Evolutionary conservation across 495 filamentous ascomycete genomes (phyloP).

Genomic region (Aspergillus ostianus): DNA sequence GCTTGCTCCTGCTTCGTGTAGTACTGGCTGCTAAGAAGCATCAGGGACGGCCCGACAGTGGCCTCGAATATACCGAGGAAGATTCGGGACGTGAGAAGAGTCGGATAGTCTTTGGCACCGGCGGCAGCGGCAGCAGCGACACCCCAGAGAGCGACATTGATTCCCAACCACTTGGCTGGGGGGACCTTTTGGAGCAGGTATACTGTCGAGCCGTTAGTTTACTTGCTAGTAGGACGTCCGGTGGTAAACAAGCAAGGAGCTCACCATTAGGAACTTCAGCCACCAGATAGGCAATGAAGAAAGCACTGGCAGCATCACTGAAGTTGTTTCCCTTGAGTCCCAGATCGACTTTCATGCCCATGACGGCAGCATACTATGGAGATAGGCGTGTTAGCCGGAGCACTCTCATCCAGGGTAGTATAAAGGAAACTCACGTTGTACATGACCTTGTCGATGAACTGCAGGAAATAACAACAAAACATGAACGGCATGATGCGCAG

Average conservation of each 20-base stretch:
- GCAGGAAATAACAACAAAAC: constrained; percentile 62
- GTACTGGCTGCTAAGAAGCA: constrained; percentile 52
- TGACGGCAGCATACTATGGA: constrained; percentile 60
- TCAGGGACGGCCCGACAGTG: constrained; percentile 57
- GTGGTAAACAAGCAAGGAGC: constrained; percentile 1
- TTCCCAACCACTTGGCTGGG: constrained; percentile 54
- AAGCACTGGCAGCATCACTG: constrained; percentile 51
- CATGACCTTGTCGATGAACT: constrained; percentile 66
- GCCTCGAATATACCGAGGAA: constrained; percentile 67
- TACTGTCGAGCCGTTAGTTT: constrained; percentile 11
- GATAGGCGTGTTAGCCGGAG: neutral
- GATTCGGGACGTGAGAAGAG: constrained; percentile 48
- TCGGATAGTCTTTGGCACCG: constrained; percentile 47
- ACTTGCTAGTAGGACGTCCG: neutral
- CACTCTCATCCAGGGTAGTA: neutral
- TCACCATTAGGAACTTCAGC: constrained; percentile 55
- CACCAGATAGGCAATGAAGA: constrained; percentile 55
- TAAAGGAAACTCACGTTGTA: constrained; percentile 49
- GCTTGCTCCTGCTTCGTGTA: constrained; percentile 64
- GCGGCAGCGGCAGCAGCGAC: constrained; percentile 59
- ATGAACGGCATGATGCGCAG: constrained; percentile 56
- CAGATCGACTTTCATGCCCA: constrained; percentile 52
- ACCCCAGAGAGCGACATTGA: constrained; percentile 57
- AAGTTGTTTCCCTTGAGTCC: constrained; percentile 53
- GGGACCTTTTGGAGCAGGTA: constrained; percentile 52